phyloP scores from a whole-genome alignment of 2,329 filamentous ascomycete genomes.

The Neoascochyta sp. region DNA sequence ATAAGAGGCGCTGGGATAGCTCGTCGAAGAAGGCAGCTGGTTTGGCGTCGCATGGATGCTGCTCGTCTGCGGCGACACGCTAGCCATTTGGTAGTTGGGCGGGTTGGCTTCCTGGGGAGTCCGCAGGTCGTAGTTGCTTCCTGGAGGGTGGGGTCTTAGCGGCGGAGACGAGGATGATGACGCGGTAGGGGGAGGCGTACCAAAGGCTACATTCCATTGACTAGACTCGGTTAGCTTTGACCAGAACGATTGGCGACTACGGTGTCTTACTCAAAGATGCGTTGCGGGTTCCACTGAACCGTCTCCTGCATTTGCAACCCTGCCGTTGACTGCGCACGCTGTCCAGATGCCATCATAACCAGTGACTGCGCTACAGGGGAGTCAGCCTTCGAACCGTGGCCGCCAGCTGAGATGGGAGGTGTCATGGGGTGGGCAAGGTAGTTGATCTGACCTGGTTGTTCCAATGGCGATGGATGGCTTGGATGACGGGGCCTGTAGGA shows the following conservation, averaged over 20 bases:
- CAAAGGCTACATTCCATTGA: slow-evolving; percentile 94
- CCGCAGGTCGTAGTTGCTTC: slow-evolving; percentile 38
- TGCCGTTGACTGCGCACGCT: slow-evolving; percentile 51
- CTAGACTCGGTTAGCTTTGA: slow-evolving; percentile 46
- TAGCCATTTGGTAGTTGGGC: slow-evolving; percentile 34
- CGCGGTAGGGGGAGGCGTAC: slow-evolving; percentile 53
- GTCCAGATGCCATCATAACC: slow-evolving; percentile 62
- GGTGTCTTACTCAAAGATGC: slow-evolving; percentile 79
- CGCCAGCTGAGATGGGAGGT: slow-evolving; percentile 71
- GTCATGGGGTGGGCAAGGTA: slow-evolving; percentile 68
- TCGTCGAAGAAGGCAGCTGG: slow-evolving; percentile 35
- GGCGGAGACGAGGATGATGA: slow-evolving; percentile 45
- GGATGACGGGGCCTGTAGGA: slow-evolving; percentile 51
- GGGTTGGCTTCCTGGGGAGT: slow-evolving; percentile 33
- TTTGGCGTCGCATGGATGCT: slow-evolving; percentile 24
- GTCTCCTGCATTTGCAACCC: slow-evolving; percentile 61
- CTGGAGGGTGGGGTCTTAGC: slow-evolving; percentile 42
- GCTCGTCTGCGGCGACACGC: slow-evolving; percentile 34
- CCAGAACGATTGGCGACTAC: background rate
- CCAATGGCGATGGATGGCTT: slow-evolving; percentile 49
- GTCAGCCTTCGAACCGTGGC: slow-evolving; percentile 72
- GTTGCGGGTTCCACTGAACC: slow-evolving; percentile 75
- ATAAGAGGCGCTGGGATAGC: slow-evolving; percentile 33
- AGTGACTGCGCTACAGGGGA: slow-evolving; percentile 69
- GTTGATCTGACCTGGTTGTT: slow-evolving; percentile 58